Evolutionary conservation across 164 flowering plant genomes (phyloP), one percentile per base, ranked within the genome.

Genomic region (Protea cynaroides): DNA sequence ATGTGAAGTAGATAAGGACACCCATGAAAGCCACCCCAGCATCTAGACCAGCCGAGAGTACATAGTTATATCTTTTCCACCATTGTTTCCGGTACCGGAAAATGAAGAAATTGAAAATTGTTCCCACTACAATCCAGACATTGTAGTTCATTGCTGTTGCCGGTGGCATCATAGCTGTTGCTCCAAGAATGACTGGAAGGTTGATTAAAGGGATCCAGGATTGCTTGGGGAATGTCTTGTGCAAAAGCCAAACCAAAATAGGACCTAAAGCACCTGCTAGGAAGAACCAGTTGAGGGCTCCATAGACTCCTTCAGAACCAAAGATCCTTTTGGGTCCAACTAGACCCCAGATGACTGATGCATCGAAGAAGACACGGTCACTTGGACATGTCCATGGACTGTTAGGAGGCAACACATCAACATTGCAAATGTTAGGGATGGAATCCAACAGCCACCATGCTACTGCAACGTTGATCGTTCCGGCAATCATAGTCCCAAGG

Each of bases 351-450:
- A 71, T 60, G 11, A 65, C 69, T 0, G 72, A 71, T 36, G 71
- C 74, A 38, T 70, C n/a, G n/a, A n/a, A n/a, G n/a, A n/a, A n/a
- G n/a, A n/a, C n/a, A n/a, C n/a, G n/a, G n/a, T n/a, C n/a, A 36
- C 44, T 4, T 0, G 78, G 78, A 60, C 98, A 88, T 9, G 89
- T 86, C 94, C 94, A 90, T 0, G 90, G 86, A 50, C 97, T 88
- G 65, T 77, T 64, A 12, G 80, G 69, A 18, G 85, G 84, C 23
- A 85, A 85, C 9, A 75, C 65, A 0, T 82, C 62, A 1, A 64
- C 72, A 1, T 84, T 75, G 73, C 97, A 90, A n/a, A 90, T 90
- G 83, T 88, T 68, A 18, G 69, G 62, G 6, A 88, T 62, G 17
- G 74, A 49, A 17, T 29, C 50, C 23, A 90, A 74, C 29, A 90